Base-by-base conservation (phyloP, 2,329 filamentous ascomycete species). In the Pleurostoma richardsiae region DNA sequence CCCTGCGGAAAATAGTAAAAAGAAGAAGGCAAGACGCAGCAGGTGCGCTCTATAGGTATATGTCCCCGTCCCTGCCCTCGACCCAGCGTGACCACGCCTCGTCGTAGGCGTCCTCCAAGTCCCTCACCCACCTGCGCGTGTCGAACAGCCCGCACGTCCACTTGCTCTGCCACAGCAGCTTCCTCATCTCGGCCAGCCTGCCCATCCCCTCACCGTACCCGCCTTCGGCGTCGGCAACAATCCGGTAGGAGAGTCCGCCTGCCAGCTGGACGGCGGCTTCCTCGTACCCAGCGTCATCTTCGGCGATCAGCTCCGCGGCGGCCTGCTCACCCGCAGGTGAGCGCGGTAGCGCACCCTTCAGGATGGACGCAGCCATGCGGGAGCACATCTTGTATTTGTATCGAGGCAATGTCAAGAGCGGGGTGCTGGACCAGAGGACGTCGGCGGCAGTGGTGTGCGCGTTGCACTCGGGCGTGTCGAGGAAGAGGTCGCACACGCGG, bases 331-430 rank as follows among this genome's bases (percentile, higher is more conserved):
- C 90, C n/a, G 82, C 80, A 2, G 73, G 68, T 0, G 73, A 76
- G 54, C 83, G 85, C 0, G 94, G 94, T 4, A 99, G 70, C 0
- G 94, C 94, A 11, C 94, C 94, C 53, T 83, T 88, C 30, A 99
- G 76, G 47, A 99, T 97, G 8, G 90, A 96, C 5, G 94, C 91
- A 5, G 92, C 94, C 87, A 99, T 99, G 45, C 94, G 87, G 40
- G 90, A 95, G 67, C 94, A 99, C 94, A 99, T 99, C 68, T 99
- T 99, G 70, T 96, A 96, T 43, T 87, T 81, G 65, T 97, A 96
- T 33, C 94, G 82, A 8, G 94, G 91, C 30, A 94, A 75, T 0
- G 94, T 99, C 29, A 99, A 74, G 27, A 99, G 72, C 4, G 94
- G 94, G 1, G 94, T 97, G 56, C 91, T 95, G 44, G 88, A 95